Evolutionary conservation across 345 rosid species (phyloP), one percentile per base, ranked within the genome.

Genomic region (Murraya koenigii): DNA sequence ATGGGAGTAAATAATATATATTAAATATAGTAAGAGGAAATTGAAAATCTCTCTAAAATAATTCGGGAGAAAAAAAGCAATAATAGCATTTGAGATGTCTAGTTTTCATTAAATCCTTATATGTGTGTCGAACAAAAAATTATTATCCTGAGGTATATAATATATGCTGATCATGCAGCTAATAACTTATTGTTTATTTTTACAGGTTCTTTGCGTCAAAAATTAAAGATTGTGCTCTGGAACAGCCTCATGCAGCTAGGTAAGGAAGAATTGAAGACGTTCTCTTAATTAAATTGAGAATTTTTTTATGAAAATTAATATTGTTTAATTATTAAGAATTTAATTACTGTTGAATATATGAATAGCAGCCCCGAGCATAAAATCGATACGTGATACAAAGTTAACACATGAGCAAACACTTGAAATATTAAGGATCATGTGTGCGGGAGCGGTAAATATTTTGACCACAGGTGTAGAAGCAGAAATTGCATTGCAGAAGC

Each of bases 401-500:
- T 9, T 66, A 66, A 66, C 0, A 4, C 49, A 66, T 38, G 5
- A 1, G 71, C 52, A 38, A 20, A 5, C 72, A 0, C n/a, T 68
- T 14, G 72, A 41, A 14, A 68, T 44, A 44, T 28, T 66, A 7
- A 41, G 20, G 26, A 23, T 41, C 4, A 14, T 68, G 56, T 68
- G 54, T 6, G 55, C 47, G 0, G 33, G 22, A 68, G 72, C 47
- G 0, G 22, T 8, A 41, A 10, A 39, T 39, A n/a, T 0, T 1
- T 68, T 19, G 35, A 4, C 0, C 6, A 17, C 22, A 52, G 7
- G 0, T 17, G 15, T 8, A 3, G 8, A 36, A 66, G 25, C 25
- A 23, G 0, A 3, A 22, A 10, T 38, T 0, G 3, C 7, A 9
- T 23, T 66, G 0, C 1, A 4, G 26, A 10, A 0, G 0, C 52